phyloP scores from a whole-genome alignment of 2,329 filamentous ascomycete genomes.

The Pseudogymnoascus sp. region DNA sequence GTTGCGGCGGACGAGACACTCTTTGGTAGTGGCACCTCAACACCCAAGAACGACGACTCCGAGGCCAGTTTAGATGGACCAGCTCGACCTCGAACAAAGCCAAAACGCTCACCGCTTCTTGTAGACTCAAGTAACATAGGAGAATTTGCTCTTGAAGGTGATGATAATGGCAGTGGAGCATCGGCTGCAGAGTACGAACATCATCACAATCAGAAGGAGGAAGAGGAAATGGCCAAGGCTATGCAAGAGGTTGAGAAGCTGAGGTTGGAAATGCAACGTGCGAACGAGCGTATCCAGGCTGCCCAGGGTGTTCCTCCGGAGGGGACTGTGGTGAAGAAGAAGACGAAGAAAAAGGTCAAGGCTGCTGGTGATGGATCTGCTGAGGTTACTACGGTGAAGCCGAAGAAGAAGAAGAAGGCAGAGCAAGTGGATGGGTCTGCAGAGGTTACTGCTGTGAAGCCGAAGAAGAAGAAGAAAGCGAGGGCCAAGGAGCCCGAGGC shows the following conservation, averaged over 20 bases:
- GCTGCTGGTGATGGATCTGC: conserved; percentile 26
- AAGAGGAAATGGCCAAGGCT: conserved; percentile 80
- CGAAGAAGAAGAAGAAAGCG: conserved; percentile 24
- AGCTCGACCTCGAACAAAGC: conserved; percentile 42
- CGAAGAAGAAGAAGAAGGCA: conserved; percentile 10
- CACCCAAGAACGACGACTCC: conserved; percentile 44
- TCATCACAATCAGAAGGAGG: conserved; percentile 58
- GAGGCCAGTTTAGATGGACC: conserved; percentile 43
- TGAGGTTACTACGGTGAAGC: conserved; percentile 21
- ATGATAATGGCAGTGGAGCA: conserved; percentile 27
- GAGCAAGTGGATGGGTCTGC: conserved; percentile 8
- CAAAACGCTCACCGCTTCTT: conserved; percentile 62
- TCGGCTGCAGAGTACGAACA: conserved; percentile 48
- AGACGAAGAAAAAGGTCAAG: conserved; percentile 51
- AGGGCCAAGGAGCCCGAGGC: conserved; percentile 24
- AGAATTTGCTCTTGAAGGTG: conserved; percentile 59
- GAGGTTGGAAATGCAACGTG: conserved; percentile 80
- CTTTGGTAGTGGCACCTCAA: conserved; percentile 43
- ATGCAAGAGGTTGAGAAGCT: conserved; percentile 82
- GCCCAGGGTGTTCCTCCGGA: conserved; percentile 60
- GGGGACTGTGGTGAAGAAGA: conserved; percentile 55
- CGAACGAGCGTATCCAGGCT: conserved; percentile 65
- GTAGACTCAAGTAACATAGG: conserved; percentile 81
- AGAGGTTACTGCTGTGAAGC: conserved; percentile 18
- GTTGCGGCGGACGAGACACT: conserved; percentile 70